Evolutionary conservation across 768 basidiomycete species (phyloP).

Genomic region (Amylocystis lapponica): DNA sequence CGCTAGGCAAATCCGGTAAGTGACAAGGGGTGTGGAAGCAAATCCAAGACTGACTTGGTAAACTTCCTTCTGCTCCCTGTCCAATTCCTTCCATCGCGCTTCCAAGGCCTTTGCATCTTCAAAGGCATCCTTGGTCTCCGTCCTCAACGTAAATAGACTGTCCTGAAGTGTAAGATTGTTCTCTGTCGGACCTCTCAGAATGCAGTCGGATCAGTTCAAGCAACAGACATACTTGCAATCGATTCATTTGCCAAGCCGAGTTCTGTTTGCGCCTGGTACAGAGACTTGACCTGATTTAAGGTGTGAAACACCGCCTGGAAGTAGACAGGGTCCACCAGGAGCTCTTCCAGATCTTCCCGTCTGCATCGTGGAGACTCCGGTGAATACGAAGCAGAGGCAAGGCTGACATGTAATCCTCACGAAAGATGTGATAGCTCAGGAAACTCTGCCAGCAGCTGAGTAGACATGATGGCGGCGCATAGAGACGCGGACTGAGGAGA

Average conservation of each 20-base stretch:
- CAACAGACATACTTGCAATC: constrained; percentile 64
- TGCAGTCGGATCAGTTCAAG: too few species aligned
- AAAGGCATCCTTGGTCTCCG: constrained; percentile 83
- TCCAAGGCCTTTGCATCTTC: constrained; percentile 82
- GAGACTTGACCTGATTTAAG: constrained; percentile 61
- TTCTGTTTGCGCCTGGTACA: constrained; percentile 73
- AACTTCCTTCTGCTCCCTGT: constrained; percentile 81
- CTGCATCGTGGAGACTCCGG: constrained; percentile 32
- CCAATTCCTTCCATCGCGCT: constrained; percentile 77
- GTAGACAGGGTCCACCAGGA: constrained; percentile 74
- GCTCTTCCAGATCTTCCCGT: constrained; percentile 86
- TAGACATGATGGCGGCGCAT: too few species aligned
- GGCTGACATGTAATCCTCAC: constrained; percentile 35
- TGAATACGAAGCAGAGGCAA: neutral
- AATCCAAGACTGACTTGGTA: constrained; percentile 58
- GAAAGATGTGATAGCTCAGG: constrained; percentile 70
- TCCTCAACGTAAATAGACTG: constrained; percentile 63
- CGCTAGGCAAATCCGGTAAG: constrained; percentile 51
- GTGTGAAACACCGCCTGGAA: constrained; percentile 88
- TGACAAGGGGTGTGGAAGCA: neutral
- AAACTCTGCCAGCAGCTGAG: constrained; percentile 44
- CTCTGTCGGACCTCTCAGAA: constrained; percentile 40
- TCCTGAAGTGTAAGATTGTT: constrained; percentile 76
- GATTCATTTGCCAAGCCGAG: constrained; percentile 81
- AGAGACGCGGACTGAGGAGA: too few species aligned